Conservation (phyloP, 179 eudicot genomes). For the Kewa caespitosa region DNA sequence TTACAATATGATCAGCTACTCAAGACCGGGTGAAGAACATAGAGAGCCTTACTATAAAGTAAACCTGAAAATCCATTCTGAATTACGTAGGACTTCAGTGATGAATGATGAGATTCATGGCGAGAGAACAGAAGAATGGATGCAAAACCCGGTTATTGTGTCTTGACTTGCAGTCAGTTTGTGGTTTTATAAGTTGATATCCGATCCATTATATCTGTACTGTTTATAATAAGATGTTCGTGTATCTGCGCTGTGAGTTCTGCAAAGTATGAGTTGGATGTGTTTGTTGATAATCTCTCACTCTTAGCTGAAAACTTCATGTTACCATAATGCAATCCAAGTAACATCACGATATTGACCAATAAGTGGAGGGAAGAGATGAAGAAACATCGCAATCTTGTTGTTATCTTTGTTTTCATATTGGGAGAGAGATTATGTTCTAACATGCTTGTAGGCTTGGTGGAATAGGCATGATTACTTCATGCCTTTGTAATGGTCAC, state of each 20-base stretch:
- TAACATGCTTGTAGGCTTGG: not conserved
- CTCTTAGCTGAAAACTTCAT: not conserved
- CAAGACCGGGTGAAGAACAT: too few species aligned
- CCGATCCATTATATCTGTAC: not conserved
- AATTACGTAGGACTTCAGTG: not conserved
- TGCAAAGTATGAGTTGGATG: not conserved
- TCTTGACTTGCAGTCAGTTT: not conserved
- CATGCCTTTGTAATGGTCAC: not conserved
- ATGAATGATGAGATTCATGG: not conserved
- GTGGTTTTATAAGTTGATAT: not conserved
- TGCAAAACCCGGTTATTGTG: not conserved
- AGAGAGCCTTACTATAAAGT: too few species aligned
- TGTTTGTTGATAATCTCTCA: not conserved
- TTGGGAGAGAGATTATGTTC: not conserved
- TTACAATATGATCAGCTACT: too few species aligned
- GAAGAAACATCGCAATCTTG: not conserved
- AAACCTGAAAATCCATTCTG: not conserved
- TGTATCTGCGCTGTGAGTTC: not conserved
- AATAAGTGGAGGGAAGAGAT: not conserved
- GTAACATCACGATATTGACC: not conserved
- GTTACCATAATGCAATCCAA: not conserved
- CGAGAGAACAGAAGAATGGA: not conserved
- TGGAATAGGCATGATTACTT: not conserved
- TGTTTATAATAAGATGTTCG: not conserved
- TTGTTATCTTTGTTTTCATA: not conserved